Percentiles rank a stretch among this genome's conserved stretches.
phyloP scores from a whole-genome alignment of 2,329 filamentous ascomycete genomes.

The Hypoxylon sp. region DNA sequence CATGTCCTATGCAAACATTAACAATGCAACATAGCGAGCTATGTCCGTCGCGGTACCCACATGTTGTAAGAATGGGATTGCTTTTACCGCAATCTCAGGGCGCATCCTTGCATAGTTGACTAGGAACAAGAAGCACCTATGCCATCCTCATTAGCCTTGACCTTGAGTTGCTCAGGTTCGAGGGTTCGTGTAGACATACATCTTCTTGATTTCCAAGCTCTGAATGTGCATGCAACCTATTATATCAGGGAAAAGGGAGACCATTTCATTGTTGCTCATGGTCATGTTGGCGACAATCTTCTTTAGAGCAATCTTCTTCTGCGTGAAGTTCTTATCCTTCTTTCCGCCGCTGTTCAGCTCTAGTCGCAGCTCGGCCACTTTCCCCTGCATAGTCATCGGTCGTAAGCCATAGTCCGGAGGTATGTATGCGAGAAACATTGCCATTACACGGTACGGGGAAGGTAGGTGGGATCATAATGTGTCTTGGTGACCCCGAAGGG shows the following conservation, averaged over 20 bases:
- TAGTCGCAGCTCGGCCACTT: slow-evolving; percentile 95
- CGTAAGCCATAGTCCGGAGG: slow-evolving; percentile 63
- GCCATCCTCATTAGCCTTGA: slow-evolving; percentile 34
- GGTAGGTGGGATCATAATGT: slow-evolving; percentile 47
- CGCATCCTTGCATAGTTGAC: slow-evolving; percentile 98
- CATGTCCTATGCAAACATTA: slow-evolving; percentile 77
- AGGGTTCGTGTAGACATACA: slow-evolving; percentile 70
- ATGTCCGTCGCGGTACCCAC: slow-evolving; percentile 62
- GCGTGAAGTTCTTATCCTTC: slow-evolving; percentile 96
- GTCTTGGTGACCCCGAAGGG: slow-evolving; percentile 29
- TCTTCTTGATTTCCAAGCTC: slow-evolving; percentile 99
- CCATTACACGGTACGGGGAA: slow-evolving; percentile 48
- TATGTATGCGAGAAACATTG: slow-evolving; percentile 70
- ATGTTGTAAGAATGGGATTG: slow-evolving; percentile 86
- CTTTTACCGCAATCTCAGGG: slow-evolving; percentile 93
- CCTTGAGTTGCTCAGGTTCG: neutral
- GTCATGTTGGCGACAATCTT: slow-evolving; percentile 99
- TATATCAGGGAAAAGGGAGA: slow-evolving; percentile 94
- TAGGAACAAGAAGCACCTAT: slow-evolving; percentile 95
- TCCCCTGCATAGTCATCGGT: slow-evolving; percentile 84
- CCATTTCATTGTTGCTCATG: slow-evolving; percentile 99
- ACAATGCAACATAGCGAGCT: neutral
- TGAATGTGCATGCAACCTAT: slow-evolving; percentile 95
- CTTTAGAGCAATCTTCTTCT: slow-evolving; percentile 98
- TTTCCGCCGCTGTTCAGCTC: slow-evolving; percentile 95